Conservation (phyloP, 2,329 filamentous ascomycete genomes). For the Colletotrichum cereale region DNA sequence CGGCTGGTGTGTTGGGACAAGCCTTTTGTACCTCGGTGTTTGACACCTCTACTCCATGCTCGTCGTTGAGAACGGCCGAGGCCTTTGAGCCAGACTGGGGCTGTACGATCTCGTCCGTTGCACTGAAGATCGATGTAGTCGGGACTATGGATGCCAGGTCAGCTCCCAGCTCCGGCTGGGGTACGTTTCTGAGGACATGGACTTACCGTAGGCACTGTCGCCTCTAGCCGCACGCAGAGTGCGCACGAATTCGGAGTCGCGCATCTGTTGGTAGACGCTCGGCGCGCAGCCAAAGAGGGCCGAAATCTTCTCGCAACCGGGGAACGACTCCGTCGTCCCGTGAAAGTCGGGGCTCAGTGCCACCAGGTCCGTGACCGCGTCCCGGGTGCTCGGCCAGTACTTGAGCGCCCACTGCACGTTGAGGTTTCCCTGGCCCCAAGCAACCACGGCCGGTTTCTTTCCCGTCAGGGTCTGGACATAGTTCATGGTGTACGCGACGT, state of each 20-base stretch:
- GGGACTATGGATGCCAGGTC: conserved; percentile 51
- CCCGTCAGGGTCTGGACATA: conserved; percentile 60
- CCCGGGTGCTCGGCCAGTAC: conserved; percentile 65
- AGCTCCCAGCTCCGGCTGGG: accelerated
- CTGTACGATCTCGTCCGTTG: conserved; percentile 64
- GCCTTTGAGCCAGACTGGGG: conserved; percentile 60
- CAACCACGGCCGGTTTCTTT: conserved; percentile 58
- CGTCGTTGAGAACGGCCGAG: conserved; percentile 58
- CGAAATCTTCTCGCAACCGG: conserved; percentile 4
- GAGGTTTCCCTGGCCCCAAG: conserved; percentile 68
- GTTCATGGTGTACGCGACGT: conserved; percentile 69
- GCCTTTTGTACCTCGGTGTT: conserved; percentile 63
- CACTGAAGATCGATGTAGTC: conserved; percentile 65
- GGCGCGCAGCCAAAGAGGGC: conserved; percentile 45
- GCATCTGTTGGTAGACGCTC: conserved; percentile 60
- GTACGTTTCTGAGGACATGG: accelerated
- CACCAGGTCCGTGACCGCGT: conserved; percentile 61
- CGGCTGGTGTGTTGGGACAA: conserved; percentile 55
- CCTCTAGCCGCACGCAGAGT: conserved; percentile 58
- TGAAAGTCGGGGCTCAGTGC: conserved; percentile 64
- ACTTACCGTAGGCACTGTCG: conserved; percentile 58
- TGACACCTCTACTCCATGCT: conserved; percentile 56
- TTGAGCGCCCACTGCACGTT: conserved; percentile 69
- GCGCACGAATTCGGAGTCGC: conserved; percentile 56
- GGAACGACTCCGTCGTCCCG: conserved; percentile 40